A percentile compares a stretch with the other conserved stretches of the same genome.
phyloP scores from a whole-genome alignment of 1,284 basidiomycete species.

The Boletellus deceptivus region DNA sequence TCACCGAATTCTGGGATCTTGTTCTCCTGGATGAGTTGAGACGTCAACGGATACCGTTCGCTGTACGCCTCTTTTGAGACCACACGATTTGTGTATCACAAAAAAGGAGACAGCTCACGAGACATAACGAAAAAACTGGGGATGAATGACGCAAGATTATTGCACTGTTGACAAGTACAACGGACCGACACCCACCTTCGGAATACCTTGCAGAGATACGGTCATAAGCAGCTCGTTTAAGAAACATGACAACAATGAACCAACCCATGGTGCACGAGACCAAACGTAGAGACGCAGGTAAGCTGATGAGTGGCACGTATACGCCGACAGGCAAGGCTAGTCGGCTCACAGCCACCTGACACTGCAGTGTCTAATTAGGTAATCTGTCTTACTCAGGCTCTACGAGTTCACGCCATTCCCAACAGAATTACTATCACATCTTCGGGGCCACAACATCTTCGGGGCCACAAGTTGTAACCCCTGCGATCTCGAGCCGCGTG shows the following conservation, averaged over 20 bases:
- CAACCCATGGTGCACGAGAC: conserved; percentile 23
- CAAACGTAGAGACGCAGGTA: conserved; percentile 6
- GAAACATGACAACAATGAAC: not conserved
- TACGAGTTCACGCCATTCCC: too few relatives aligned
- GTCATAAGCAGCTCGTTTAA: not conserved
- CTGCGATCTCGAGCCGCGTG: too few relatives aligned
- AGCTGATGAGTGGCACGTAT: not conserved
- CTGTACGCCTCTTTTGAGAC: conserved; percentile 39
- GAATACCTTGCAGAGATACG: conserved; percentile 44
- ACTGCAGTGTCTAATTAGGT: too few relatives aligned
- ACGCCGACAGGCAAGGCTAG: too few relatives aligned
- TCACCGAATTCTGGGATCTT: conserved; percentile 92
- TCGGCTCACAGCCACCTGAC: too few relatives aligned
- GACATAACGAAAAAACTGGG: conserved; percentile 80
- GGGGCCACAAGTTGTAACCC: too few relatives aligned
- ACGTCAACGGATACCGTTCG: conserved; percentile 97
- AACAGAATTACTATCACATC: too few relatives aligned
- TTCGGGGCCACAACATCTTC: too few relatives aligned
- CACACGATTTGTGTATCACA: not conserved
- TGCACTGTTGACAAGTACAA: conserved; percentile 21
- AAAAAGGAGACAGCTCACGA: conserved; percentile 50
- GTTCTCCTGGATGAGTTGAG: conserved; percentile 95
- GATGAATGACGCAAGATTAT: conserved; percentile 7
- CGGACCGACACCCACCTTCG: conserved; percentile 54
- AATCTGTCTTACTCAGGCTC: too few relatives aligned